A percentile compares a stretch with the other conserved stretches of the same genome.
Conservation (phyloP, 2,329 filamentous ascomycete genomes). For the Ceratocystis diversiconidia region DNA sequence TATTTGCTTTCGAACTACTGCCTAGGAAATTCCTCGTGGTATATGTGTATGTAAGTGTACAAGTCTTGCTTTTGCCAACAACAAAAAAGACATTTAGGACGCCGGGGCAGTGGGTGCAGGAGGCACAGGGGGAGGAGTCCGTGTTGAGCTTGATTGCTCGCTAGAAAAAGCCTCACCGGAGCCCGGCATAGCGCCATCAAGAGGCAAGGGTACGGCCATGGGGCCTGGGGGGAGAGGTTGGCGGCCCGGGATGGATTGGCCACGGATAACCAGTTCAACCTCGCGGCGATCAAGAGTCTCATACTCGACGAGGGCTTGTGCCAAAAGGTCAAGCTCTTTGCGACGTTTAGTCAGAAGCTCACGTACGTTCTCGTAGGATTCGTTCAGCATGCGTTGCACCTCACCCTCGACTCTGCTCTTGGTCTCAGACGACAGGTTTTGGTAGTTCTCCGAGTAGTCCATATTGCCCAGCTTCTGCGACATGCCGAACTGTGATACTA, state of each 20-base stretch:
- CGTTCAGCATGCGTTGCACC: conserved; percentile 71
- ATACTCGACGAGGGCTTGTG: conserved; percentile 82
- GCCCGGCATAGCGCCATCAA: conserved; percentile 13
- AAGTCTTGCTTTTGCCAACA: not conserved
- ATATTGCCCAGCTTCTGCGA: conserved; percentile 77
- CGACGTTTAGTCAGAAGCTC: conserved; percentile 60
- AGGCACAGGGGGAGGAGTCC: conserved; percentile 13
- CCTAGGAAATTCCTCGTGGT: not conserved
- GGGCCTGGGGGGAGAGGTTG: conserved; percentile 36
- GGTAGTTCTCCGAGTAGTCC: conserved; percentile 69
- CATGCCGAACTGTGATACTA: conserved; percentile 86
- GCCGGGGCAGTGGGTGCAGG: conserved; percentile 12
- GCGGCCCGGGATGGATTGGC: conserved; percentile 64
- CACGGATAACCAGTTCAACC: conserved; percentile 77
- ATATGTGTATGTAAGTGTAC: conserved; percentile 9
- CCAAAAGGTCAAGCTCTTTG: conserved; percentile 74
- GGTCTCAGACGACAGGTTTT: conserved; percentile 69
- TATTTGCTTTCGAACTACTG: not conserved
- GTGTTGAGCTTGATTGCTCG: conserved; percentile 6
- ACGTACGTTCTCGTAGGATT: conserved; percentile 60
- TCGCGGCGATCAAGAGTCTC: conserved; percentile 83
- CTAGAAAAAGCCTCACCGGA: conserved; percentile 16
- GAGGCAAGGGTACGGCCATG: conserved; percentile 36
- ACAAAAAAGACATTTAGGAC: conserved; percentile 7
- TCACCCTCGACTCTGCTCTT: conserved; percentile 77